Base-by-base conservation (phyloP, 129 eudicot species). In the Flaveria linearis region DNA sequence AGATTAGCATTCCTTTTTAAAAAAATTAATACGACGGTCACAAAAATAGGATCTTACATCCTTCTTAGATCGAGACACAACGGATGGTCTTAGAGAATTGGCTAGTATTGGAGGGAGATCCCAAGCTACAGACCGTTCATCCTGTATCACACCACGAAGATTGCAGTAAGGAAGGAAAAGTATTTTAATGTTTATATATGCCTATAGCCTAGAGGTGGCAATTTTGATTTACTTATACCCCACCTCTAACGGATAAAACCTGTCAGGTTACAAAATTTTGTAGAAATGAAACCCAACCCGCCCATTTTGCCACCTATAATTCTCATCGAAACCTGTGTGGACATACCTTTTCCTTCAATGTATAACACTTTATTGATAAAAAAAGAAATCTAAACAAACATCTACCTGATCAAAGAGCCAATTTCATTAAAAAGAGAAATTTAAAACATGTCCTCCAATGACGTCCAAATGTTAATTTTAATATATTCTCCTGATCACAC, bases 61-160 rank as follows among this genome's bases (percentile, higher is more conserved):
- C 73, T 86, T 80, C 75, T 89, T 95, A 42, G 96, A 81, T 80
- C 82, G 97, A 57, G 96, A 87, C 80, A 81, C 71, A 16, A 87
- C 82, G 20, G 92, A 50, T 39, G 93, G 92, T 68, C 97, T 82
- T 67, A 86, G 18, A 76, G 96, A 76, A 60, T 73, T 86, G 11
- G 93, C 90, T 53, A 95, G 75, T 14, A 88, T 78, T 20, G 73
- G 62, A 67, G 86, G 80, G 55, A 83, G 82, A 79, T 87, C 93
- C 93, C 91, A 89, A 9, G 80, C 72, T 58, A 69, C 74, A 14
- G 91, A 73, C 64, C 77, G 81, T 83, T 85, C 89, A 76, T 79
- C 91, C 98, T 93, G 86, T 22, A 62, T 75, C 39, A 57, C 25
- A 73, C 49, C 36, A 73, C 41, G 51, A 45, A 12, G 18, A 67